Percentiles rank a stretch among this genome's conserved stretches.
phyloP scores from a whole-genome alignment of 257 asterid species.

The Gardenia jasminoides region DNA sequence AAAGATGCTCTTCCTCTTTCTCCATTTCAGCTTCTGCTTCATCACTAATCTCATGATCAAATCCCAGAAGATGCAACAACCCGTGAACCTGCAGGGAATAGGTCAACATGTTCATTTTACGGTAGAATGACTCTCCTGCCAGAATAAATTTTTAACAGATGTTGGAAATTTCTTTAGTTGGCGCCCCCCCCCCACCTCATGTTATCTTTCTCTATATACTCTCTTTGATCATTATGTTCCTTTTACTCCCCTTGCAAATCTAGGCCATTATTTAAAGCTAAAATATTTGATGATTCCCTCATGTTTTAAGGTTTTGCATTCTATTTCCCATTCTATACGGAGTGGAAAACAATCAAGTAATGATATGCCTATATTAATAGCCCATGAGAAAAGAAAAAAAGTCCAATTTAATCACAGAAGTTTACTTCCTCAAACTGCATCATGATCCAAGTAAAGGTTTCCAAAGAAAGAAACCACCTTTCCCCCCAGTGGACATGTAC shows the following conservation, averaged over 20 bases:
- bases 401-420: neutral
- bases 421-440: neutral
- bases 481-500: neutral
- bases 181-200: neutral
- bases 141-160: neutral
- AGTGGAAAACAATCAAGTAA: neutral
- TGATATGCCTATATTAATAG: too few species aligned
- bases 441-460: neutral
- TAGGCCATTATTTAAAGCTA: neutral
- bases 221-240: neutral
- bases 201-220: neutral
- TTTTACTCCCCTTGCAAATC: neutral
- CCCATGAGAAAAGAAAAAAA: too few species aligned
- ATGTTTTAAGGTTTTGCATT: neutral
- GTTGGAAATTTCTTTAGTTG: neutral
- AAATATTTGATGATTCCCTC: neutral
- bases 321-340: neutral
- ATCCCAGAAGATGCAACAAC: constrained; percentile 91
- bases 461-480: neutral
- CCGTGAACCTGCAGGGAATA: constrained; percentile 78
- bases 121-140: neutral
- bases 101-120: constrained; percentile 13
- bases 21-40: constrained; percentile 99
- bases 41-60: constrained; percentile 92
- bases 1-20: constrained; percentile 74